Evolutionary conservation across 2,329 filamentous ascomycete genomes (phyloP).

Genomic region (Neoarthrinium moseri): DNA sequence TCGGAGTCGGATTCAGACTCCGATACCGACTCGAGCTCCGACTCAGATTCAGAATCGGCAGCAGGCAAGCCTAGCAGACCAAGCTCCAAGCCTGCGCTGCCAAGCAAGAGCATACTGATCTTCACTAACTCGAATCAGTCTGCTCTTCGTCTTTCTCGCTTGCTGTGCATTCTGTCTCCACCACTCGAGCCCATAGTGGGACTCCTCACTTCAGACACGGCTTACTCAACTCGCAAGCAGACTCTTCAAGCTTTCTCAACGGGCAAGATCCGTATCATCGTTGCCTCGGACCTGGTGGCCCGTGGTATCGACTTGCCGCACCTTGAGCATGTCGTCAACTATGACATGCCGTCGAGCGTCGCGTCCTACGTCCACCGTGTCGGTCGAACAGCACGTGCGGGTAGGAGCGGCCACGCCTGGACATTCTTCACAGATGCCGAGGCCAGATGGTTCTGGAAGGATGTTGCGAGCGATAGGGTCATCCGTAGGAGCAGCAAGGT

Average conservation of each 20-base stretch:
- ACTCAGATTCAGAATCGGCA: constrained; percentile 13
- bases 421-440: constrained; percentile 81
- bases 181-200: constrained; percentile 56
- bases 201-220: constrained; percentile 75
- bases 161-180: constrained; percentile 68
- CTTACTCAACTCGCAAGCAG: constrained; percentile 68
- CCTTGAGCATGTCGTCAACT: constrained; percentile 86
- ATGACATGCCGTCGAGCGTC: constrained; percentile 81
- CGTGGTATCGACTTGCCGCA: constrained; percentile 82
- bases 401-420: constrained; percentile 75
- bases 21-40: constrained; percentile 18
- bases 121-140: constrained; percentile 91
- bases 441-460: constrained; percentile 88
- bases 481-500: constrained; percentile 46
- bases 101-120: constrained; percentile 63
- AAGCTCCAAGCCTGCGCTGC: constrained; percentile 16
- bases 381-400: constrained; percentile 84
- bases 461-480: constrained; percentile 62
- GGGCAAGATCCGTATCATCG: constrained; percentile 68
- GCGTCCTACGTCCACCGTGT: constrained; percentile 89
- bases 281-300: constrained; percentile 91
- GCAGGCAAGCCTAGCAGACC: constrained; percentile 5
- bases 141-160: constrained; percentile 79
- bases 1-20: constrained; percentile 22
- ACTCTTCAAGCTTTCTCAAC: constrained; percentile 65